These are phyloP conservation scores for Ustilago hordei DNA, from an alignment of 1,284 basidiomycete species.

Conservation along the genomic window DNA sequence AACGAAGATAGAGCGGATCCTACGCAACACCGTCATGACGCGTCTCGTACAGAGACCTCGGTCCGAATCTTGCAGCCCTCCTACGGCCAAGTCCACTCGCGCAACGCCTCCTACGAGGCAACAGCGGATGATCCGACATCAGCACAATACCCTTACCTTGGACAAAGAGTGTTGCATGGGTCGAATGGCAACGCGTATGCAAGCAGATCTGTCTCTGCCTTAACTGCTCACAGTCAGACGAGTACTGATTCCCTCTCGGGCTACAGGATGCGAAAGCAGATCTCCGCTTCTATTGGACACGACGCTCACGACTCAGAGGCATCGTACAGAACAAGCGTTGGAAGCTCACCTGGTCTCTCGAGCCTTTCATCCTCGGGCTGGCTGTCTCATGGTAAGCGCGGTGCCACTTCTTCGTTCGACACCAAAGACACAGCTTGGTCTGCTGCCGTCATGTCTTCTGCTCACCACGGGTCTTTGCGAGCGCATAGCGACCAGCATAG, in stretches of 20 bases:
- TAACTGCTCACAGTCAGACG: slow-evolving; percentile 33
- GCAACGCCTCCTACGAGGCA: slow-evolving; percentile 7
- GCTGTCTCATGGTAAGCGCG: slow-evolving; percentile 16
- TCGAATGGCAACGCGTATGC: slow-evolving; percentile 15
- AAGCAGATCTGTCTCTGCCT: slow-evolving; percentile 41
- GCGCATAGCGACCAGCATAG: not conserved
- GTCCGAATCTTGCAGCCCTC: not conserved
- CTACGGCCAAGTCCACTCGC: not conserved
- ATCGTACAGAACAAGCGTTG: slow-evolving; percentile 44
- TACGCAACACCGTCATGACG: not conserved
- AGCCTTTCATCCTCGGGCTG: slow-evolving; percentile 20
- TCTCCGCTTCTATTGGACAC: slow-evolving; percentile 25
- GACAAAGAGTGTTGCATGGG: slow-evolving; percentile 22
- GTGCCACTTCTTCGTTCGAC: slow-evolving; percentile 11
- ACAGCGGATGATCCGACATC: slow-evolving; percentile 3
- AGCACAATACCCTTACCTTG: slow-evolving; percentile 8
- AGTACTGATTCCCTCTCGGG: slow-evolving; percentile 36
- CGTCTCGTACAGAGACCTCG: not conserved
- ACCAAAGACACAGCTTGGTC: slow-evolving; percentile 20
- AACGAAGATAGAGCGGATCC: slow-evolving; percentile 1
- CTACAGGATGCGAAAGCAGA: slow-evolving; percentile 36
- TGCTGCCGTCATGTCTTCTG: slow-evolving; percentile 14
- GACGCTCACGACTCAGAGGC: slow-evolving; percentile 47
- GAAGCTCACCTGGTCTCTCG: slow-evolving; percentile 36
- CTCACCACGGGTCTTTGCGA: not conserved